Evolutionary conservation across 78 protist genomes (phyloP), one percentile per base, ranked within the genome.

Genomic region (Dictyostelium purpureum): DNA sequence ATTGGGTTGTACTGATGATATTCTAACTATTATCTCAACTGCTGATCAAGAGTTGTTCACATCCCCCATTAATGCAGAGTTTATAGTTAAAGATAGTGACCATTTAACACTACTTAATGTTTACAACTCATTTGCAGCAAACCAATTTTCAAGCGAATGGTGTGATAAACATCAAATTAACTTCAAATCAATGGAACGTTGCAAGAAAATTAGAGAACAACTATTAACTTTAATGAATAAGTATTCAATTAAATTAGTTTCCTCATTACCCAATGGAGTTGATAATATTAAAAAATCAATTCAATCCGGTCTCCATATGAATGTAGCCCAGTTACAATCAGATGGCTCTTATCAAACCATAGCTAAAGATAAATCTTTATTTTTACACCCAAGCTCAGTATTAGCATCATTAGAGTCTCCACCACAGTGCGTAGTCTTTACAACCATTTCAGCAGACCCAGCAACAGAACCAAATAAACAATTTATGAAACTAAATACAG

Each of bases 71-170:
- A 63, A 14, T 52, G 77, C 31, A n/a, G 28, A 14, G 26, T 87
- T 96, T 57, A 78, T 96, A 4, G 94, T 75, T 31, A 51, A 78
- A n/a, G 95, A 96, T 57, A 96, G 98, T 31, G 99, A 97, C 77
- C 98, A 96, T 35, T 61, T 97, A 52, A 89, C 98, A 3, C 95
- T 97, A 28, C 66, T 96, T n/a, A 96, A 96, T 47, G 95, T 79
- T 42, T 52, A 21, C 37, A 70, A 87, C 26, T 37, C 47, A 26
- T 94, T 81, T 33, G 40, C 28, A 6, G 35, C 37, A 28, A 12
- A 81, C 49, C 2, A 47, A 14, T 11, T n/a, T 11, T 38, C 52
- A n/a, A 4, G 14, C 14, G 14, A 31, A 6, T 89, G 97, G 96
- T 92, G 96, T 67, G 49, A 93, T 28, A 75, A 51, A 4, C 5